Percentiles rank a stretch among this genome's conserved stretches.
Evolutionary conservation across 768 basidiomycete genomes (phyloP).

Genomic region (Boletus rex-veris): DNA sequence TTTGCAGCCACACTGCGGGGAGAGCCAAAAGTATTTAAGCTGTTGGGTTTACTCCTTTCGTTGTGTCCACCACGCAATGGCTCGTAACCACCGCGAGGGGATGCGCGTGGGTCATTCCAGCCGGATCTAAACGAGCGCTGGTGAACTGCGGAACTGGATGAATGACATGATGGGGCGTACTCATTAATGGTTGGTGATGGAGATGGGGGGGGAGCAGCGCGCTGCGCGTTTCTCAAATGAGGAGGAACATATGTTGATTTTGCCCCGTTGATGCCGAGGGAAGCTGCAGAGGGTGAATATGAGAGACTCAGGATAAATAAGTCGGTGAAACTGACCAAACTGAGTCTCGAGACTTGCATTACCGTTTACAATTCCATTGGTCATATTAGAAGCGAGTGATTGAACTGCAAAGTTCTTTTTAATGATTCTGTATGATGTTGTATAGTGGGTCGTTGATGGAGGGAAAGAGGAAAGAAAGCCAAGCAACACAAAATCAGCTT

Average conservation of each 20-base stretch:
- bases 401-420: conserved; percentile 29
- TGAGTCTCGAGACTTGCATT: conserved; percentile 66
- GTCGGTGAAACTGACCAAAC: conserved; percentile 51
- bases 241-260: conserved; percentile 88
- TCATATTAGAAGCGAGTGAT: conserved; percentile 60
- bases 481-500: conserved; percentile 8
- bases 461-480: conserved; percentile 20
- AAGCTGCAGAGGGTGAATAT: conserved; percentile 41
- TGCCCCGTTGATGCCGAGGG: conserved; percentile 65
- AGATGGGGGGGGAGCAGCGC: conserved; percentile 62
- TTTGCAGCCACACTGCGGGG: conserved; percentile 32
- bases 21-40: conserved; percentile 40
- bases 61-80: conserved; percentile 41
- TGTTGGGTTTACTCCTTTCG: conserved; percentile 35
- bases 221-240: conserved; percentile 82
- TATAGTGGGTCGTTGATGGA: conserved; percentile 26
- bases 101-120: conserved; percentile 73
- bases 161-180: conserved; percentile 37
- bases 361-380: conserved; percentile 88
- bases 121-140: conserved; percentile 46
- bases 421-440: conserved; percentile 10
- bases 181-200: conserved; percentile 41
- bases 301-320: neutral
- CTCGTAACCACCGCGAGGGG: conserved; percentile 52
- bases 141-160: conserved; percentile 16